A percentile compares a stretch with the other conserved stretches of the same genome.
Evolutionary conservation across 345 rosid genomes (phyloP).

Genomic region (Populus deltoides): DNA sequence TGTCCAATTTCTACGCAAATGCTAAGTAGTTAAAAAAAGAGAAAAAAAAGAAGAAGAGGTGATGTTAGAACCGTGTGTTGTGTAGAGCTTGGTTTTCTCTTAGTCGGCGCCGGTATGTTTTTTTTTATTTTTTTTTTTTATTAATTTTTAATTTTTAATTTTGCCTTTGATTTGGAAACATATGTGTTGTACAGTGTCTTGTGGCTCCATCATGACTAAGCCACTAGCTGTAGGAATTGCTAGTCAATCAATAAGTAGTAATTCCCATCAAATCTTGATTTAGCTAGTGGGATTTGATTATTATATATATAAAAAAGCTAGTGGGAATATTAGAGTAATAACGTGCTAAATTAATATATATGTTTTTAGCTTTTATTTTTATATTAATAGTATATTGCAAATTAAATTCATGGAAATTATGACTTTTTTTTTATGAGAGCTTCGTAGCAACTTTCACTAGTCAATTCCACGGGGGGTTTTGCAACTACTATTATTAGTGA

Average conservation of each 20-base stretch:
- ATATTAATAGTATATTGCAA: too few species aligned
- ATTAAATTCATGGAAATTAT: too few species aligned
- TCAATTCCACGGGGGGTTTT: background rate
- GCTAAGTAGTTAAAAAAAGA: background rate
- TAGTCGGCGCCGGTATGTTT: slow-evolving; percentile 40
- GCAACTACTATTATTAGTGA: too few species aligned
- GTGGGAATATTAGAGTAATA: too few species aligned
- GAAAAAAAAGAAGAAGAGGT: background rate
- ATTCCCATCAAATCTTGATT: too few species aligned
- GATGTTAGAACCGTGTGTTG: background rate
- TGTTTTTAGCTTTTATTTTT: too few species aligned
- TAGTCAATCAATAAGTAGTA: background rate
- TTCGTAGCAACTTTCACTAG: background rate
- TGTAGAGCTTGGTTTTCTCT: background rate
- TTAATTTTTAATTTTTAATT: background rate
- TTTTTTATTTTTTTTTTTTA: background rate
- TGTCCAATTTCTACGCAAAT: slow-evolving; percentile 17
- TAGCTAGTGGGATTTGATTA: too few species aligned
- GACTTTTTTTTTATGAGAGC: background rate
- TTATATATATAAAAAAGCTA: too few species aligned
- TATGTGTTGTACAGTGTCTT: background rate
- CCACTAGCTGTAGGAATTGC: background rate
- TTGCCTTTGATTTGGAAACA: slow-evolving; percentile 18
- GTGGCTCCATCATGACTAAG: background rate
- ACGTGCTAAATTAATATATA: too few species aligned